phyloP scores from a whole-genome alignment of 2,329 filamentous ascomycete species.

The Xylariaceae sp. region DNA sequence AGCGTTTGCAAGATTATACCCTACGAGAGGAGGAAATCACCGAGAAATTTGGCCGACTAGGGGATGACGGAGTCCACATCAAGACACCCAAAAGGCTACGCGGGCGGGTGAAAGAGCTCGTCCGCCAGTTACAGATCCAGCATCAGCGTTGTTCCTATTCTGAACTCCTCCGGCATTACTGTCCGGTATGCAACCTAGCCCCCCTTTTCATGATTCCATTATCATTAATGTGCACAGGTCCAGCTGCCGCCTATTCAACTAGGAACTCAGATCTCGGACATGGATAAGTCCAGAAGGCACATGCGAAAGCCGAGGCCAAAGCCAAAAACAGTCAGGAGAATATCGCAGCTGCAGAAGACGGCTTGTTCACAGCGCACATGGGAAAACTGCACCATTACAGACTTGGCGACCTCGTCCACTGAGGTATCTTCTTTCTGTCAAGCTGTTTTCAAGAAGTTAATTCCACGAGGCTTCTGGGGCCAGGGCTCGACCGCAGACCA shows the following conservation, averaged over 20 bases:
- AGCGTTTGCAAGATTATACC: slow-evolving; percentile 79
- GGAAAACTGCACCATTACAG: slow-evolving; percentile 49
- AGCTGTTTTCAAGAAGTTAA: slow-evolving; percentile 63
- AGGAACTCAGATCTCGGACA: slow-evolving; percentile 7
- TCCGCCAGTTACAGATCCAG: slow-evolving; percentile 62
- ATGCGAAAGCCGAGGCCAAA: slow-evolving; percentile 13
- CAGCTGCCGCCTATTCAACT: slow-evolving; percentile 12
- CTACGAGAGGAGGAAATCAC: slow-evolving; percentile 76
- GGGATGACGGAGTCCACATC: slow-evolving; percentile 20
- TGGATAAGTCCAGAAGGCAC: slow-evolving; percentile 6
- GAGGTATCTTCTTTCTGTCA: slow-evolving; percentile 84
- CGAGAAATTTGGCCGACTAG: slow-evolving; percentile 31
- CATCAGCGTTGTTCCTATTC: slow-evolving; percentile 74
- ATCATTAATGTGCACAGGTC: slow-evolving; percentile 19
- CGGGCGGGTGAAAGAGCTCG: slow-evolving; percentile 53
- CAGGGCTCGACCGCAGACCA: slow-evolving; percentile 41
- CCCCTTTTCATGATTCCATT: neutral
- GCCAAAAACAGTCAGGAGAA: slow-evolving; percentile 8
- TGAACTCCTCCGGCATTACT: slow-evolving; percentile 76
- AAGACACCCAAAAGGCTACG: slow-evolving; percentile 63
- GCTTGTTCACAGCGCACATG: slow-evolving; percentile 28
- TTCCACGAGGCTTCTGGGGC: slow-evolving; percentile 75
- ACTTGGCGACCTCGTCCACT: slow-evolving; percentile 60
- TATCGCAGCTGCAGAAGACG: slow-evolving; percentile 18
- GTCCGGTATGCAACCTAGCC: slow-evolving; percentile 43